Conservation (phyloP, 2,329 filamentous ascomycete species). For the Aspergillus clavatus region DNA sequence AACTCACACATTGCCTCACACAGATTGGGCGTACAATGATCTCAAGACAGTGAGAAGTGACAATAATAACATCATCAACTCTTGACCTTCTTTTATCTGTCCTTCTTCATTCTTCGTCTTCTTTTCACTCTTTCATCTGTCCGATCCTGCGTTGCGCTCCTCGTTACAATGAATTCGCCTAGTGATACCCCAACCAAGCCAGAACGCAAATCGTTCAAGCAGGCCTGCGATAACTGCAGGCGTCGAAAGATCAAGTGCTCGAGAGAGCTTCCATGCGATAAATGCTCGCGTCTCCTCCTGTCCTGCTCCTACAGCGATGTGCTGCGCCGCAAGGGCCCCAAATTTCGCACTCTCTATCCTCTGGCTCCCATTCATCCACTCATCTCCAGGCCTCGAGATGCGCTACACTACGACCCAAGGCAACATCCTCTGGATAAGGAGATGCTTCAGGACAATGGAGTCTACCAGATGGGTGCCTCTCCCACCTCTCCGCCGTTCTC, state of each 20-base stretch:
- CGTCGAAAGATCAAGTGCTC: slow-evolving; percentile 42
- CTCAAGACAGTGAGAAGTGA: not conserved
- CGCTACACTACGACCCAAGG: slow-evolving; percentile 9
- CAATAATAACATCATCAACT: not conserved
- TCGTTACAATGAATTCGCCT: slow-evolving; percentile 18
- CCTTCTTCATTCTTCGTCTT: too few relatives aligned
- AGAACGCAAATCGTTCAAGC: slow-evolving; percentile 26
- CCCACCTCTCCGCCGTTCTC: slow-evolving; percentile 25
- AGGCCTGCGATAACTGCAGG: slow-evolving; percentile 41
- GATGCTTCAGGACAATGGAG: slow-evolving; percentile 13
- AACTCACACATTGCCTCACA: too few relatives aligned
- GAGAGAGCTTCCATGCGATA: slow-evolving; percentile 39
- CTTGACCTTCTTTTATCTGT: not conserved
- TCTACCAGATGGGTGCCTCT: slow-evolving; percentile 20
- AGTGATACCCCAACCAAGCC: slow-evolving; percentile 4
- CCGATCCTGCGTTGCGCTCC: not conserved
- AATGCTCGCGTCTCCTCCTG: slow-evolving; percentile 34
- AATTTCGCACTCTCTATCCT: slow-evolving; percentile 37
- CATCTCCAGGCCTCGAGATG: slow-evolving; percentile 17
- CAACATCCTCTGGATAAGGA: slow-evolving; percentile 17
- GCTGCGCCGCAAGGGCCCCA: slow-evolving; percentile 37
- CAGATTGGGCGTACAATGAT: not conserved
- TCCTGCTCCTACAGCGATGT: slow-evolving; percentile 39
- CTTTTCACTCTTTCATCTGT: not conserved
- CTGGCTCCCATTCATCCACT: slow-evolving; percentile 34